Evolutionary conservation across 2,329 filamentous ascomycete genomes (phyloP).

Genomic region (Lecanosticta acicola): DNA sequence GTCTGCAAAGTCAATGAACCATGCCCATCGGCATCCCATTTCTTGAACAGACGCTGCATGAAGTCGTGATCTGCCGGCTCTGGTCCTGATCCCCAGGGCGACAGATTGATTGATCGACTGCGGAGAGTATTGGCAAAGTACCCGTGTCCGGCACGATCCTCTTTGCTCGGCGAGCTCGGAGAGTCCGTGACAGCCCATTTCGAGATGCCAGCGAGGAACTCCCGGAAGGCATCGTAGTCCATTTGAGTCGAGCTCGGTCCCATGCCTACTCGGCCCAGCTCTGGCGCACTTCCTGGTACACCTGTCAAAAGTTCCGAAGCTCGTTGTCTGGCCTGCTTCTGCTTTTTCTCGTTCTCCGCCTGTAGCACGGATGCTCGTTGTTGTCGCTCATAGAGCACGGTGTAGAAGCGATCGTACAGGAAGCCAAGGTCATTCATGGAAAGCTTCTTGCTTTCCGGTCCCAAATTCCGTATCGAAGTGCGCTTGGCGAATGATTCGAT

Average conservation of each 20-base stretch:
- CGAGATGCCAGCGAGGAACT: slow-evolving; percentile 79
- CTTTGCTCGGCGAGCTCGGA: slow-evolving; percentile 55
- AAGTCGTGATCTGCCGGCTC: slow-evolving; percentile 93
- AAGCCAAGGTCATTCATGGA: slow-evolving; percentile 79
- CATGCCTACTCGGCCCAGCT: slow-evolving; percentile 80
- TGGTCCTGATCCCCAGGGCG: slow-evolving; percentile 55
- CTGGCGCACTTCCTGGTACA: slow-evolving; percentile 49
- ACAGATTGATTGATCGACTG: slow-evolving; percentile 35
- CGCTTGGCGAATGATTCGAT: slow-evolving; percentile 97
- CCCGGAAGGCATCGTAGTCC: slow-evolving; percentile 94
- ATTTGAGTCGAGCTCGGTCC: slow-evolving; percentile 87
- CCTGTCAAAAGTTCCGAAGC: slow-evolving; percentile 47
- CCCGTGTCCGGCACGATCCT: slow-evolving; percentile 48
- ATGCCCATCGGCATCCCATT: slow-evolving; percentile 76
- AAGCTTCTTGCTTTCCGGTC: slow-evolving; percentile 89
- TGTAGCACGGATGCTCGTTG: slow-evolving; percentile 72
- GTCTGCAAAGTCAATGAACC: slow-evolving; percentile 82
- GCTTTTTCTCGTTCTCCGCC: slow-evolving; percentile 60
- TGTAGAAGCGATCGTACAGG: slow-evolving; percentile 91
- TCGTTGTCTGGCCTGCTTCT: slow-evolving; percentile 56
- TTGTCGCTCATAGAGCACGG: slow-evolving; percentile 83
- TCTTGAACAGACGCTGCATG: slow-evolving; percentile 75
- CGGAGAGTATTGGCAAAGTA: slow-evolving; percentile 50
- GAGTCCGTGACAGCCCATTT: slow-evolving; percentile 92
- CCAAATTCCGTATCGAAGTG: slow-evolving; percentile 91